Percentiles rank a stretch among this genome's conserved stretches.
These are phyloP conservation scores for Xylaria acuta DNA, from an alignment of 495 filamentous ascomycete genomes.

Conservation along the genomic window DNA sequence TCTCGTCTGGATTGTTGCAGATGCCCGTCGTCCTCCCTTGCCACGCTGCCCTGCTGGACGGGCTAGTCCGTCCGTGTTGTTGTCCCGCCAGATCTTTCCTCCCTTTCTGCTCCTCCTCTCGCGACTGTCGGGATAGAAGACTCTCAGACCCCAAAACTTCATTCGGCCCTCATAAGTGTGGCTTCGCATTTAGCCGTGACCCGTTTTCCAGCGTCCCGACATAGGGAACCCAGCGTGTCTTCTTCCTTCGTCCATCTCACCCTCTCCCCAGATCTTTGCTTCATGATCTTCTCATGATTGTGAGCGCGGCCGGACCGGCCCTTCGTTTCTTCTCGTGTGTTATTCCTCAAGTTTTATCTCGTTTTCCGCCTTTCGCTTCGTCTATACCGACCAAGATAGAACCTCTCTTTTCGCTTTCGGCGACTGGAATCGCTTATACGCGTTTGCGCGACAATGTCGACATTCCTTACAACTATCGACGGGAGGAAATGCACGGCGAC, in stretches of 20 bases:
- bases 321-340: slow-evolving; percentile 42
- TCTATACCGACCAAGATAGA: slow-evolving; percentile 30
- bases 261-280: slow-evolving; percentile 25
- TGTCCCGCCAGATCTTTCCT: slow-evolving; percentile 1
- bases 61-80: slow-evolving; percentile 18
- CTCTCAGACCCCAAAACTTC: slow-evolving; percentile 10
- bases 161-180: slow-evolving; percentile 21
- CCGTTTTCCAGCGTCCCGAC: slow-evolving; percentile 27
- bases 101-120: slow-evolving; percentile 43
- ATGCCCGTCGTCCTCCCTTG: slow-evolving; percentile 32
- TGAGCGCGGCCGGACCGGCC: slow-evolving; percentile 49
- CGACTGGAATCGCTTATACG: slow-evolving; percentile 52
- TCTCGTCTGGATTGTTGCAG: slow-evolving; percentile 19
- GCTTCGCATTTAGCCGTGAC: slow-evolving; percentile 40
- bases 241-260: slow-evolving; percentile 28
- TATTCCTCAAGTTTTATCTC: slow-evolving; percentile 36
- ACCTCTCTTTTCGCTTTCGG: slow-evolving; percentile 30
- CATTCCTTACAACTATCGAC: slow-evolving; percentile 47
- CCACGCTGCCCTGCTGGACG: slow-evolving; percentile 11
- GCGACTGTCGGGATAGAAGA: slow-evolving; percentile 33
- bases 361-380: slow-evolving; percentile 32
- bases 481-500: slow-evolving; percentile 57
- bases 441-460: slow-evolving; percentile 22
- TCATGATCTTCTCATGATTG: slow-evolving; percentile 50
- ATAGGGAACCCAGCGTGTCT: slow-evolving; percentile 27